Base-by-base conservation (phyloP, 108 stramenopile species). In the Pinguiococcus pyrenoidosus region DNA sequence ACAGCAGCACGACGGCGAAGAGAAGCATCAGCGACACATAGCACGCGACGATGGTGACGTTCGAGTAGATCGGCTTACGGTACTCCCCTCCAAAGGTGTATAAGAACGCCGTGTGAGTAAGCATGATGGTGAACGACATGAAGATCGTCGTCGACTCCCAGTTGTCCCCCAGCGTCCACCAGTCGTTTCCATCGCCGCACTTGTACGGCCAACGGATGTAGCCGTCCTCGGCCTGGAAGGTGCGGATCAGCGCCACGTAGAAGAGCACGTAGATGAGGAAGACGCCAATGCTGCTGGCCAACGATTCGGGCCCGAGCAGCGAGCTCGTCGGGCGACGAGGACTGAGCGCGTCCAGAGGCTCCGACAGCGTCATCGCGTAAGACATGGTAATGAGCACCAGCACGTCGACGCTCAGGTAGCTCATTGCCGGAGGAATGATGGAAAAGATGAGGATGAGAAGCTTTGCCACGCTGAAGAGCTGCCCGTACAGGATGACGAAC, bases 401-500 rank as follows among this genome's bases (percentile, higher is more conserved):
- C 12, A 5, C 38, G 13, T 37, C 37, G 8, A 39, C n/a, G 17
- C 46, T 64, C 18, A 71, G 69, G 72, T 75, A 80, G 37, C 59
- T 59, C 69, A 65, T 77, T 44, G 77, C 80, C 2, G 69, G 40
- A 34, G 76, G 71, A 2, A 69, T 76, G 12, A 77, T 60, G 20
- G 32, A 25, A 16, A 76, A 49, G 35, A 71, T 73, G 4, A 73
- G 76, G 36, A 48, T 67, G 10, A 62, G 64, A n/a, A 72, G 53
- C 49, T 80, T 70, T 28, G 62, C 56, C 51, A 73, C 49, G 17
- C 68, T 52, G 24, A 69, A 71, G n/a, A 81, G 45, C 53, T 81
- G 81, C 14, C 81, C 81, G 51, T 78, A 82, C 69, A 78, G 76
- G 9, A 82, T 72, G 55, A 71, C 62, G 44, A 67, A 82, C 36